Base-by-base conservation (phyloP, 768 basidiomycete genomes). In the Collybia mongolica region DNA sequence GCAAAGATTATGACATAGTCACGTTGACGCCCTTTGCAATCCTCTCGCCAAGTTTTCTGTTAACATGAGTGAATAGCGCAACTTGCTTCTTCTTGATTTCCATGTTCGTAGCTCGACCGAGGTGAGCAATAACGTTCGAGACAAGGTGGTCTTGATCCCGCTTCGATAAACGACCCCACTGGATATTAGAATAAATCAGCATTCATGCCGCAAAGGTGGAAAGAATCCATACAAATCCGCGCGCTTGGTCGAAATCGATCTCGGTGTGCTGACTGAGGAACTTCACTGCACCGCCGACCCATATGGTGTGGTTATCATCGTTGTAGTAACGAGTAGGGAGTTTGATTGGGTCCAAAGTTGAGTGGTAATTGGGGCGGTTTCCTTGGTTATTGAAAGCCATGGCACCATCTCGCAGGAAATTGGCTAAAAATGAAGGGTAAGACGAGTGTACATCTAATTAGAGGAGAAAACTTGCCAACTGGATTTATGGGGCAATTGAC, bases 221-320 rank as follows among this genome's bases (percentile, higher is more conserved):
- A n/a, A 19, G 17, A 46, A 32, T n/a, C 53, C 52, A 7, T 44
- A 55, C 54, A 56, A 72, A 74, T 28, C 62, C 57, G 39, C 68
- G 63, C 15, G 73, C 69, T 54, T 66, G 68, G 15, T 69, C 72
- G 49, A 72, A 75, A 50, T 75, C 72, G 38, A 67, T 55, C 46
- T 73, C 70, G 6, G 55, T 68, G 24, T 70, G 65, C 11, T 59
- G 56, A 35, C 68, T 65, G 29, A 74, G 54, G 23, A 65, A 67
- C 29, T 63, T 67, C 39, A 75, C 64, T 4, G 71, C 73, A 39
- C 72, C 73, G 15, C 73, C 72, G 38, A 53, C 54, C 73, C 73
- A 73, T 39, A 65, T 60, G 40, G 70, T 72, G 48, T 74, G 71
- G 24, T 68, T 71, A 14, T 73, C 72, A 24, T 71, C 66, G 29